Evolutionary conservation across 148 eudicot genomes (phyloP).

Genomic region (Mesembryanthemum crystallinum): DNA sequence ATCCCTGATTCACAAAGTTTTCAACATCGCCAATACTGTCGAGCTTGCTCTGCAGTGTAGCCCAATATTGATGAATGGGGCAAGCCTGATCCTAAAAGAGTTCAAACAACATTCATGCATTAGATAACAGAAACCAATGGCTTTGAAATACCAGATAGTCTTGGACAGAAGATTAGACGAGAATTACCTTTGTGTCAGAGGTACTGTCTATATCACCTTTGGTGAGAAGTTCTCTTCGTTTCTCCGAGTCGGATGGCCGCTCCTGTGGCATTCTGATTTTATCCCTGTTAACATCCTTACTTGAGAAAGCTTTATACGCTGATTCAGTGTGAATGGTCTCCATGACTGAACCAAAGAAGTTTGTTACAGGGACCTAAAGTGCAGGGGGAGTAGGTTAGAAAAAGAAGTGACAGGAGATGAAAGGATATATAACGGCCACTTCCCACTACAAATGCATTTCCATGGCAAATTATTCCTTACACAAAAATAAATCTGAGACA

Average conservation of each 20-base stretch:
- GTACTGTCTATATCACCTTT: constrained; percentile 30
- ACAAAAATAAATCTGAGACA: neutral
- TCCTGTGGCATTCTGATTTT: constrained; percentile 31
- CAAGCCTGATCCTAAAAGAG: constrained; percentile 47
- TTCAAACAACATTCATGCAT: neutral
- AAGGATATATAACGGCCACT: neutral
- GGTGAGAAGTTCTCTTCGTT: constrained; percentile 28
- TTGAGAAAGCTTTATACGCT: constrained; percentile 66
- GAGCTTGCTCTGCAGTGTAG: constrained; percentile 41
- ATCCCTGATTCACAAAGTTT: constrained; percentile 58
- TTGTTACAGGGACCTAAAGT: constrained; percentile 85
- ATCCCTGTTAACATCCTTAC: constrained; percentile 31
- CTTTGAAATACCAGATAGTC: neutral
- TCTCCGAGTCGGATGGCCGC: constrained; percentile 29
- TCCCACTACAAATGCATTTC: neutral
- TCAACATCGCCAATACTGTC: constrained; percentile 50
- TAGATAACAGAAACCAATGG: neutral
- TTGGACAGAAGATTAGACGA: neutral
- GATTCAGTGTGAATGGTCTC: constrained; percentile 89
- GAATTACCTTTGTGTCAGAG: constrained; percentile 37
- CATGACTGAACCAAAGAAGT: constrained; percentile 98
- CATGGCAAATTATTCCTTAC: neutral
- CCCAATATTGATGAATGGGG: constrained; percentile 52
- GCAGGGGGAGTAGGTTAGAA: neutral
- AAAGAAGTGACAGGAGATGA: neutral